Evolutionary conservation across 176 grass and related monocot genomes (phyloP).

Genomic region (Zea mays): Zm-B73-REFERENCE-NAM-5.0 NC_050103.1:78058001-78058500

Average conservation of each 20-base stretch:
- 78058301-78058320: neutral
- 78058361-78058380: conserved; percentile 17
- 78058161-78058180: conserved; percentile 1
- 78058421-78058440: conserved; percentile 69
- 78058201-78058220: neutral
- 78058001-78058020: neutral
- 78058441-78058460: conserved; percentile 88
- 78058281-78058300: neutral
- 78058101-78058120: conserved; percentile 97
- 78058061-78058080: conserved; percentile 93
- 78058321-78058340: neutral
- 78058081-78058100: conserved; percentile 67
- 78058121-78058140: conserved; percentile 71
- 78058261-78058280: conserved; percentile 3
- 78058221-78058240: conserved; percentile 1
- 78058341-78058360: neutral
- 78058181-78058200: neutral
- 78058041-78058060: conserved; percentile 37
- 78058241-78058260: conserved; percentile 28
- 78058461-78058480: conserved; percentile 91
- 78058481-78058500: conserved; percentile 75
- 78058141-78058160: conserved; percentile 22
- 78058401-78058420: conserved; percentile 92
- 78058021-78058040: conserved; percentile 24
- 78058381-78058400: conserved; percentile 20